These are phyloP conservation scores for Alternaria triticimaculans DNA, from an alignment of 2,329 filamentous ascomycete species.

Conservation along the genomic window DNA sequence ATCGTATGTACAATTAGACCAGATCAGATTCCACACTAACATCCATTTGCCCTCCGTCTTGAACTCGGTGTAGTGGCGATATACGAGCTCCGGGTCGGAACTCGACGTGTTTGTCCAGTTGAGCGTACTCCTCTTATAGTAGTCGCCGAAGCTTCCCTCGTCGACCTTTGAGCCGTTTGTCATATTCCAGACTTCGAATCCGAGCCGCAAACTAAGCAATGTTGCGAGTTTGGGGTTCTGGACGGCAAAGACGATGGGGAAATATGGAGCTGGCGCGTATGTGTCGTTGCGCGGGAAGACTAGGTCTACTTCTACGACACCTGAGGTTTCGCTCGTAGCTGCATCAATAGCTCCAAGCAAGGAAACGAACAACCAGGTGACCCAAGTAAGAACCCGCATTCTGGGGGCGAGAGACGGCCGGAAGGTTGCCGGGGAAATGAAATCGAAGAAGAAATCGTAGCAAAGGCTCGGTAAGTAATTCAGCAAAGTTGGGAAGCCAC, in stretches of 20 bases:
- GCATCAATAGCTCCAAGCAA: neutral
- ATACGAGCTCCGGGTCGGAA: too few relatives aligned
- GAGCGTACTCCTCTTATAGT: too few relatives aligned
- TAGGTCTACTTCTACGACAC: neutral
- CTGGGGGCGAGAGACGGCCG: neutral
- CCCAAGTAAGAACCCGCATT: neutral
- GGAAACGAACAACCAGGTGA: neutral
- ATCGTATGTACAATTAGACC: too few relatives aligned
- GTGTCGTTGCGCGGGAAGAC: neutral
- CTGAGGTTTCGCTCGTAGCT: neutral
- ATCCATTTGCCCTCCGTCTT: too few relatives aligned
- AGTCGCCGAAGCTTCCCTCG: too few relatives aligned
- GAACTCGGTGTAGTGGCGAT: too few relatives aligned
- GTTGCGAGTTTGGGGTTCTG: neutral
- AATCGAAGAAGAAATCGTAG: neutral
- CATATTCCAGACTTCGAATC: neutral
- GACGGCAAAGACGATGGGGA: neutral
- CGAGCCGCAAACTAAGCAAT: fast-evolving
- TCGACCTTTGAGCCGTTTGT: neutral
- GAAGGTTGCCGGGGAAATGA: neutral
- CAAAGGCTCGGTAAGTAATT: too few relatives aligned
- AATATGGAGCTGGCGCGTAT: neutral
- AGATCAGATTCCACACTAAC: too few relatives aligned
- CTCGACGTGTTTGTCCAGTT: too few relatives aligned
- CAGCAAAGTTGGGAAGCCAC: neutral